A percentile compares a stretch with the other conserved stretches of the same genome.
Conservation (phyloP, 225 moss, liverwort and hornwort genomes). For the Anthoceros angustus region DNA sequence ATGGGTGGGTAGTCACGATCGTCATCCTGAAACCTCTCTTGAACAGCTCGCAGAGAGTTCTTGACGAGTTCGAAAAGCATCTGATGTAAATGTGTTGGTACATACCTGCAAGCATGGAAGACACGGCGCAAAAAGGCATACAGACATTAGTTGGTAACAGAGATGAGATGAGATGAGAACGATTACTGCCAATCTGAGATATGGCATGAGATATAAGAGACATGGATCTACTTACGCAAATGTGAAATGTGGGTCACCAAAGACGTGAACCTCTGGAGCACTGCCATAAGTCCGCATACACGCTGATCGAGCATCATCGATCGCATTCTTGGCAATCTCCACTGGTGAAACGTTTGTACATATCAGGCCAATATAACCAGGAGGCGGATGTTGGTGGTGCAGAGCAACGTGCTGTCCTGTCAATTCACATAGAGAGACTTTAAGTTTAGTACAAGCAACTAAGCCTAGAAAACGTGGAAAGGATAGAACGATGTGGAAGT, state of each 20-base stretch:
- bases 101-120: slow-evolving; percentile 36
- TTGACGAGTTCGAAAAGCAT: slow-evolving; percentile 86
- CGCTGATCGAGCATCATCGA: slow-evolving; percentile 82
- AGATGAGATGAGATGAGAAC: neutral
- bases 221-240: slow-evolving; percentile 42
- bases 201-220: neutral
- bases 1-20: slow-evolving; percentile 66
- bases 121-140: neutral
- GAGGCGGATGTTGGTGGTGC: slow-evolving; percentile 42
- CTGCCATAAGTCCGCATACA: slow-evolving; percentile 91
- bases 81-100: slow-evolving; percentile 76
- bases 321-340: slow-evolving; percentile 75
- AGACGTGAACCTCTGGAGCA: slow-evolving; percentile 77
- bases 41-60: slow-evolving; percentile 78
- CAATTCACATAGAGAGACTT: neutral
- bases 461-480: neutral
- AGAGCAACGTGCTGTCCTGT: slow-evolving; percentile 84
- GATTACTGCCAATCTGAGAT: no score
- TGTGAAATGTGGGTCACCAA: slow-evolving; percentile 58
- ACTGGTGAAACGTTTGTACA: slow-evolving; percentile 58
- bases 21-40: slow-evolving; percentile 71
- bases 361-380: slow-evolving; percentile 65
- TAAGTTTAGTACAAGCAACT: neutral
- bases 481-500: neutral
- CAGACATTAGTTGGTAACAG: neutral